phyloP scores from a whole-genome alignment of 257 asterid species.

The Primulina huaijiensis region DNA sequence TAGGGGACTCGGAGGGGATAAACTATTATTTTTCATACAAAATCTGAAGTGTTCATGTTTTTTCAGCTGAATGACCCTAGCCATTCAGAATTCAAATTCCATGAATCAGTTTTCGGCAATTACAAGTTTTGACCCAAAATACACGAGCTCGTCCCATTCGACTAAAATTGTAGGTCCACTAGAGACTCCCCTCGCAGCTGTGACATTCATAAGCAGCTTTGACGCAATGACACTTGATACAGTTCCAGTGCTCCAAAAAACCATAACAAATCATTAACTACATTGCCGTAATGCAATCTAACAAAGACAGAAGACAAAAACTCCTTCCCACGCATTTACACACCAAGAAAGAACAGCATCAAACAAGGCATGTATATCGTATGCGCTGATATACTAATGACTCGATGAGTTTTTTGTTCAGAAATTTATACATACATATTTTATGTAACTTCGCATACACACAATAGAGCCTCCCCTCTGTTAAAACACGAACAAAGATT shows the following conservation, averaged over 20 bases:
- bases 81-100: not conserved
- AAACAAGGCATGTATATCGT: not conserved
- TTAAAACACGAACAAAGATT: constrained; percentile 13
- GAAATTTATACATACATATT: constrained; percentile 38
- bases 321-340: not conserved
- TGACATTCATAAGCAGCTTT: not conserved
- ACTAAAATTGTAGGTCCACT: not conserved
- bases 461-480: constrained; percentile 8
- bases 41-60: not conserved
- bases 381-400: constrained; percentile 16
- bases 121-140: not conserved
- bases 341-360: not conserved
- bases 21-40: not conserved
- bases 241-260: constrained; percentile 11
- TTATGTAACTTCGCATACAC: constrained; percentile 22
- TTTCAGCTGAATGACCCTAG: not conserved
- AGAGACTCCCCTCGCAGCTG: not conserved
- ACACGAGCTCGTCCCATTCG: not conserved
- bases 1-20: not conserved
- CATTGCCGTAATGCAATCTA: constrained; percentile 14
- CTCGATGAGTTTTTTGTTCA: constrained; percentile 17
- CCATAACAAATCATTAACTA: not conserved
- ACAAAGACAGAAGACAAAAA: not conserved
- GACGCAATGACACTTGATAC: constrained; percentile 3
- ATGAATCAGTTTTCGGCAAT: not conserved